Percentiles rank a stretch among this genome's conserved stretches.
Conservation (phyloP, 495 filamentous ascomycete species). For the Talaromyces wortmannii region DNA sequence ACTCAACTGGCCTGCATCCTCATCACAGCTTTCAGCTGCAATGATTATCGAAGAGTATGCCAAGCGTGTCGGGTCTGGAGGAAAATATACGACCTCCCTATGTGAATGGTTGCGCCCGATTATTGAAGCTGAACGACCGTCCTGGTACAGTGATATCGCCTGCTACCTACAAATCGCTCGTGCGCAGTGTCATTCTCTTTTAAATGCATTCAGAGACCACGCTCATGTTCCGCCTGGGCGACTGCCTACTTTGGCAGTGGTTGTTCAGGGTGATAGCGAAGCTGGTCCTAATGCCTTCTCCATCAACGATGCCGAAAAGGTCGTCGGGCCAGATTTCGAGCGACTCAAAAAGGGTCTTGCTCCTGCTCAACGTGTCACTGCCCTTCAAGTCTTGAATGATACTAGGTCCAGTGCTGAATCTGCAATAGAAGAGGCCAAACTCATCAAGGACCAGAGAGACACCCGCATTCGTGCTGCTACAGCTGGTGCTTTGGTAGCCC, state of each 20-base stretch:
- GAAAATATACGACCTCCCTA: constrained; percentile 46
- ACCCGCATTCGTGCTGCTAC: constrained; percentile 81
- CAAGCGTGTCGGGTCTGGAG: constrained; percentile 22
- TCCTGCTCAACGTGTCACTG: constrained; percentile 75
- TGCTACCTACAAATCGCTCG: constrained; percentile 82
- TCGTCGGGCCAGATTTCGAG: constrained; percentile 76
- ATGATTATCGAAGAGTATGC: constrained; percentile 90
- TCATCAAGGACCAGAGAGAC: constrained; percentile 74
- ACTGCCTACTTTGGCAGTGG: constrained; percentile 73
- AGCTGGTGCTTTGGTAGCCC: constrained; percentile 79
- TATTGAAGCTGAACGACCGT: constrained; percentile 72
- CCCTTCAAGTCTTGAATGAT: constrained; percentile 65
- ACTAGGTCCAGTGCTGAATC: constrained; percentile 59
- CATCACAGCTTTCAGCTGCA: constrained; percentile 74
- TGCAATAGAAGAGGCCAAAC: constrained; percentile 71
- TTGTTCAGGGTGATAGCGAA: constrained; percentile 86
- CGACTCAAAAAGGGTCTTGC: constrained; percentile 76
- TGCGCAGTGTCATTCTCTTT: constrained; percentile 79
- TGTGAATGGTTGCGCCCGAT: constrained; percentile 58
- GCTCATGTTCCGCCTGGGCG: constrained; percentile 66
- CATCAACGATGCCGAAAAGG: constrained; percentile 76
- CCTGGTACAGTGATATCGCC: constrained; percentile 79
- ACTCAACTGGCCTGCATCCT: constrained; percentile 65
- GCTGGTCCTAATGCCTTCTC: constrained; percentile 90
- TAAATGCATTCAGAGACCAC: constrained; percentile 84